These are phyloP conservation scores for Vitis hybrid DNA, from an alignment of 177 flowering plant species.

Conservation along the genomic window DNA sequence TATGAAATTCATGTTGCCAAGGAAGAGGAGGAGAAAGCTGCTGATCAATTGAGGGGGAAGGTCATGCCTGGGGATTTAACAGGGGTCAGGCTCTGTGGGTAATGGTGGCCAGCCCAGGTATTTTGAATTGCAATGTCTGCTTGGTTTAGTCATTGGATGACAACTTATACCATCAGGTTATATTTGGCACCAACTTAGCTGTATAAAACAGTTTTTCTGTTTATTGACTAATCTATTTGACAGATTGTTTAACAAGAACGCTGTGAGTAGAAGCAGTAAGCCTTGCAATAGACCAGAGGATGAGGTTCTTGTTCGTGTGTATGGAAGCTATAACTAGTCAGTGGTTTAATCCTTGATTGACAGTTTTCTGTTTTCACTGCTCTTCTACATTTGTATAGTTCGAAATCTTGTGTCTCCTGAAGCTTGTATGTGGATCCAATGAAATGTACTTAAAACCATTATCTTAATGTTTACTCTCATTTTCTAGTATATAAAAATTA, in stretches of 20 bases:
- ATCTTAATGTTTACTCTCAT: too few species aligned
- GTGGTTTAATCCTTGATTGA: conserved; percentile 15
- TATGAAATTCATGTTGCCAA: conserved; percentile 25
- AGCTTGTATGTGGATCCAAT: conserved; percentile 52
- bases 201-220: background rate
- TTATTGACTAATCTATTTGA: conserved; percentile 2
- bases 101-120: conserved; percentile 74
- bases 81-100: conserved; percentile 39
- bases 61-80: conserved; percentile 38
- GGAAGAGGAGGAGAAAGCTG: conserved; percentile 19
- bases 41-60: conserved; percentile 13
- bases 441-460: conserved; percentile 10
- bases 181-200: background rate
- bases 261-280: conserved; percentile 27
- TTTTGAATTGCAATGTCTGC: conserved; percentile 6
- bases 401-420: conserved; percentile 8
- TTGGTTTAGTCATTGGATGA: background rate
- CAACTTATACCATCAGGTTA: background rate
- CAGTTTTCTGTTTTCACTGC: conserved; percentile 1
- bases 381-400: background rate
- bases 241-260: conserved; percentile 51
- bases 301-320: conserved; percentile 59
- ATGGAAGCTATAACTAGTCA: conserved; percentile 61
- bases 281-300: conserved; percentile 29
- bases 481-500: too few species aligned